Conservation (phyloP, 176 grass and related monocot genomes). For the Areca catechu region DNA sequence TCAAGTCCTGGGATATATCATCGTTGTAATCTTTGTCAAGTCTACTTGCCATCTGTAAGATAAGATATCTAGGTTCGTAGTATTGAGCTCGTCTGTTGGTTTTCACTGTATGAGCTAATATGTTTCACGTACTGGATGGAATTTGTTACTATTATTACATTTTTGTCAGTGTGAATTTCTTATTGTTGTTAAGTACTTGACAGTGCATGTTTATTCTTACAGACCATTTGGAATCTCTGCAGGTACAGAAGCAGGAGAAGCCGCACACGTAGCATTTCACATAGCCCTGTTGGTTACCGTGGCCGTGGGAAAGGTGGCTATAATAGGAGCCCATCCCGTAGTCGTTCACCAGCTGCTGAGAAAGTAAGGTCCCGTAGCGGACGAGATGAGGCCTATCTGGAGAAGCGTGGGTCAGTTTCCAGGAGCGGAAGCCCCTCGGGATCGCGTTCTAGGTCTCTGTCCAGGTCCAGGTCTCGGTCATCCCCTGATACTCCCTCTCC, state of each 20-base stretch:
- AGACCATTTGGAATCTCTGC: background rate
- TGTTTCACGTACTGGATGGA: too few species aligned
- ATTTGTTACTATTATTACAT: too few species aligned
- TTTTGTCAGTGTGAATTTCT: too few species aligned
- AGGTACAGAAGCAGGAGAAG: conserved; percentile 79
- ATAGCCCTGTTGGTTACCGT: conserved; percentile 40
- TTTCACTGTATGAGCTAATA: too few species aligned
- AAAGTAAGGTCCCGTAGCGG: conserved; percentile 39
- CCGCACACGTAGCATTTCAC: conserved; percentile 48
- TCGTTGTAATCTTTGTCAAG: too few species aligned
- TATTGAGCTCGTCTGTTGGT: too few species aligned
- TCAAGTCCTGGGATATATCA: too few species aligned
- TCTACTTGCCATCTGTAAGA: too few species aligned
- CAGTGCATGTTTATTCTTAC: too few species aligned
- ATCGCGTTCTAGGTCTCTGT: conserved; percentile 65
- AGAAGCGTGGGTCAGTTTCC: conserved; percentile 36
- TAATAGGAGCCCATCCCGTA: conserved; percentile 53
- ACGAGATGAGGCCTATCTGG: conserved; percentile 1
- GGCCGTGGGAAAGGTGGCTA: conserved; percentile 45
- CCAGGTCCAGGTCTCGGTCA: conserved; percentile 28
- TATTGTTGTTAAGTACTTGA: too few species aligned
- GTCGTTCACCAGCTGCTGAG: conserved; percentile 44
- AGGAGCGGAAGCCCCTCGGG: conserved; percentile 53
- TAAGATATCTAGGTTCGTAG: too few species aligned
- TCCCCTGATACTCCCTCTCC: conserved; percentile 52